These are phyloP conservation scores for Russula compacta DNA, from an alignment of 768 basidiomycete species.

Conservation along the genomic window DNA sequence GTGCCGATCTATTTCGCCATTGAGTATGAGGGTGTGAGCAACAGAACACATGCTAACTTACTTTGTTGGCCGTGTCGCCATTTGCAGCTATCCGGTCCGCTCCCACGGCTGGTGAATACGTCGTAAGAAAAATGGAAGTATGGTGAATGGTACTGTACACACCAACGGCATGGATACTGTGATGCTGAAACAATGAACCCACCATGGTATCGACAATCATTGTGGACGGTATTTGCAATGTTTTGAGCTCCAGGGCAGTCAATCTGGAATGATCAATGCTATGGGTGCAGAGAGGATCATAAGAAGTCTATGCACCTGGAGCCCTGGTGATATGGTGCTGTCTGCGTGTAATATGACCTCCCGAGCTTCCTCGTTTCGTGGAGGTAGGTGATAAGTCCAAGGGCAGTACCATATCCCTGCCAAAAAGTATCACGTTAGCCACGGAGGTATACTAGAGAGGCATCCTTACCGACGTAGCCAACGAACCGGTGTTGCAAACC, in stretches of 20 bases:
- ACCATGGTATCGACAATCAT: slow-evolving; percentile 99
- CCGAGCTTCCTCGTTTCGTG: slow-evolving; percentile 69
- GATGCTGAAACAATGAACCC: slow-evolving; percentile 86
- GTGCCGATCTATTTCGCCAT: slow-evolving; percentile 58
- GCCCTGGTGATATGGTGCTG: slow-evolving; percentile 91
- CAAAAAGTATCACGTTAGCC: neutral
- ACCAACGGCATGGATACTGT: slow-evolving; percentile 77
- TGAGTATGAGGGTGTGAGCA: neutral
- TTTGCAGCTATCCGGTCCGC: slow-evolving; percentile 86
- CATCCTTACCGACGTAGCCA: slow-evolving; percentile 77
- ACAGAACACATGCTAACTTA: slow-evolving; percentile 21
- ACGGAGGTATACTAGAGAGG: neutral
- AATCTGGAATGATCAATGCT: slow-evolving; percentile 39
- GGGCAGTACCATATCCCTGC: slow-evolving; percentile 93
- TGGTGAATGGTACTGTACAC: slow-evolving; percentile 20
- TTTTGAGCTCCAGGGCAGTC: slow-evolving; percentile 83
- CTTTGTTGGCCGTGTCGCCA: slow-evolving; percentile 97
- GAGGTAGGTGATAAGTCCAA: slow-evolving; percentile 88
- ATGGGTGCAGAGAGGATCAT: neutral
- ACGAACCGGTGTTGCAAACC: slow-evolving; percentile 94
- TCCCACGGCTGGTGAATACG: slow-evolving; percentile 52
- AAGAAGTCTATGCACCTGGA: slow-evolving; percentile 43
- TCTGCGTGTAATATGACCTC: slow-evolving; percentile 88
- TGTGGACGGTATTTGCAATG: slow-evolving; percentile 71
- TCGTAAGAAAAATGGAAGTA: neutral